Base-by-base conservation (phyloP, 192 early-diverging fungal species). In the Polychytrium aggregatum region DNA sequence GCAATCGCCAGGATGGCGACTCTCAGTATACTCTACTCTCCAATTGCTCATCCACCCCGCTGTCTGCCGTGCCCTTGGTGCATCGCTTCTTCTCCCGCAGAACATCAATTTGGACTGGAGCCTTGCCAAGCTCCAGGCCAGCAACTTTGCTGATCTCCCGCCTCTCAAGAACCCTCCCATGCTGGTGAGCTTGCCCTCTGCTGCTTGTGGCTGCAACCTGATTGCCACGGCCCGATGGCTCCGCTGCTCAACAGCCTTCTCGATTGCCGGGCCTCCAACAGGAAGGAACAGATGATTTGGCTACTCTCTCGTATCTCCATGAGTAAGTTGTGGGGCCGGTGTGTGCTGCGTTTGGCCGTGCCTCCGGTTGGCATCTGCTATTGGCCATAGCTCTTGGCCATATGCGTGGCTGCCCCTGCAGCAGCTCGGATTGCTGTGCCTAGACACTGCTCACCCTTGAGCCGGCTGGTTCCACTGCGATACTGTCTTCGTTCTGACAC, bases 151-250 rank as follows among this genome's bases (percentile, higher is more conserved):
- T 28, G 74, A 78, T 27, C 68, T 98, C 13, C 95, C 95, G 20
- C 90, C 90, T 25, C 68, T 98, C 41, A 76, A 88, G 63, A 98
- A 98, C 56, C 91, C 95, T 17, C 89, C 90, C 10, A 72, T 83
- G 41, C 62, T 92, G 38, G 64, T 66, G 34, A 52, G 27, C 25
- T 28, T 8, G 13, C 6, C 31, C 4, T 11, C 31, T 33, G 31
- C 6, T 11, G 31, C 31, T 8, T 33, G 4, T 8, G 6, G 11
- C 31, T 33, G 31, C 31, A 8, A 4, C 6, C 31, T 33, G 6
- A 4, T 8, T 11, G 11, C 31, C 31, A 33, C 4, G 6, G 31
- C 31, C 31, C 4, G 6, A 33, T 11, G 31, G 31, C 31, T 33
- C 28, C 4, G 7, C 3, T 17, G 48, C n/a, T 18, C 37, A 48